A percentile compares a stretch with the other conserved stretches of the same genome.
phyloP scores from a whole-genome alignment of 2,329 filamentous ascomycete genomes.

The Teratosphaeria pseudoeucalypti region DNA sequence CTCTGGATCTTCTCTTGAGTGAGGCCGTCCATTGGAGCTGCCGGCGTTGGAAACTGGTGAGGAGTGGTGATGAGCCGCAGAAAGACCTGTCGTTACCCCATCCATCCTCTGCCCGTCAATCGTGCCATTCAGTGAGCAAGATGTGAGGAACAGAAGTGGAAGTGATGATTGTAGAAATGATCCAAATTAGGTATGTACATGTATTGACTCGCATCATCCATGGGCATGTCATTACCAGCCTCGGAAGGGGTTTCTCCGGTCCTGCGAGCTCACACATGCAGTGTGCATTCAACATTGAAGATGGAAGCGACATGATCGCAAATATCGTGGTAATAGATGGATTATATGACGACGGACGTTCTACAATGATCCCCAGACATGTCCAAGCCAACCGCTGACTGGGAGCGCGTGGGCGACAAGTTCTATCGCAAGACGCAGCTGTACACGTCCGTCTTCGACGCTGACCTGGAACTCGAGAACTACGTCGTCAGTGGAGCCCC shows the following conservation, averaged over 20 bases:
- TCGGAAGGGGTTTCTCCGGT: not conserved
- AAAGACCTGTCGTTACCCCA: not conserved
- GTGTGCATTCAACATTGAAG: not conserved
- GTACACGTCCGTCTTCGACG: constrained; percentile 87
- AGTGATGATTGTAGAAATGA: not conserved
- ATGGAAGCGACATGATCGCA: not conserved
- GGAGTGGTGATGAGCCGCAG: not conserved
- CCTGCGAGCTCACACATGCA: not conserved
- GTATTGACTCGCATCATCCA: not conserved
- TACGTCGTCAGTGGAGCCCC: constrained; percentile 85
- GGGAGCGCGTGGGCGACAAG: constrained; percentile 84
- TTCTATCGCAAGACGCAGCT: constrained; percentile 94
- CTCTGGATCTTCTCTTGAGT: constrained; percentile 52
- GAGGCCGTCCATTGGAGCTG: constrained; percentile 8
- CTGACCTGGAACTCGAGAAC: constrained; percentile 88
- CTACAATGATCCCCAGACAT: constrained; percentile 13
- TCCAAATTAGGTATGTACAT: not conserved
- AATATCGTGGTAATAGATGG: not conserved
- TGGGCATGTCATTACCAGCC: not conserved
- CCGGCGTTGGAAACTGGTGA: not conserved
- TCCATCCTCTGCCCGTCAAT: not conserved
- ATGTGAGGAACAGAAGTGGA: not conserved
- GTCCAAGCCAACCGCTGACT: constrained; percentile 69
- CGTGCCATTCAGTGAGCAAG: not conserved
- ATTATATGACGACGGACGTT: not conserved